Evolutionary conservation across 192 early-diverging fungal genomes (phyloP).

Genomic region (Phycomyces blakesleeanus): DNA sequence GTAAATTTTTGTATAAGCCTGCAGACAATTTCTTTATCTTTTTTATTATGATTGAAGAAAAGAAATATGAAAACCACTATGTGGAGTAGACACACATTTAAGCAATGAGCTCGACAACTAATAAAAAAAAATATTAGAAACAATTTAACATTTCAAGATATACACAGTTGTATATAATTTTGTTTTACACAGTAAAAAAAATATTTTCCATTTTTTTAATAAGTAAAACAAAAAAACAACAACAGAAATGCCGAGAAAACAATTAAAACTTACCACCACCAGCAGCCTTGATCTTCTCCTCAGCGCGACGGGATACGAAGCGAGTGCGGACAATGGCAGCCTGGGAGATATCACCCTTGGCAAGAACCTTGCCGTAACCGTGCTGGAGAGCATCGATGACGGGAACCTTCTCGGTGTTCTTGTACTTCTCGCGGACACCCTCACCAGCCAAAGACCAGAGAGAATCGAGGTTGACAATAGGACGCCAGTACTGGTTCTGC

Average conservation of each 20-base stretch:
- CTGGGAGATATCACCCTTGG: constrained; percentile 87
- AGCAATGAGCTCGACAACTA: constrained; percentile 55
- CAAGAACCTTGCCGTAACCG: constrained; percentile 96
- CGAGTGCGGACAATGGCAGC: constrained; percentile 97
- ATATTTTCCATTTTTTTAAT: no score
- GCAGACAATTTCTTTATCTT: neutral
- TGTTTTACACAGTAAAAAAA: no score
- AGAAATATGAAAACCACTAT: neutral
- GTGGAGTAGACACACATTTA: no score
- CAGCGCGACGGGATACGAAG: constrained; percentile 86
- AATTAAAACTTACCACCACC: constrained; percentile 65
- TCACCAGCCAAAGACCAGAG: constrained; percentile 90
- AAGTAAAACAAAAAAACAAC: no score
- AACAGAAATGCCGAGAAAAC: neutral
- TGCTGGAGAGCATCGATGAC: constrained; percentile 85
- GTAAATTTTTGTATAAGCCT: neutral
- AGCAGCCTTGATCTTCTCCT: constrained; percentile 98
- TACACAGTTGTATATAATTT: no score
- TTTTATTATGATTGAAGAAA: neutral
- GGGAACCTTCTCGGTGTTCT: constrained; percentile 85
- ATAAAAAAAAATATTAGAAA: no score
- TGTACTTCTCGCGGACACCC: constrained; percentile 79
- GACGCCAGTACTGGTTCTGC: constrained; percentile 80
- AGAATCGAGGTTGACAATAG: constrained; percentile 90
- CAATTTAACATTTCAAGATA: no score